These are phyloP conservation scores for Ceriops tagal DNA, from an alignment of 345 rosid species.

Conservation along the genomic window DNA sequence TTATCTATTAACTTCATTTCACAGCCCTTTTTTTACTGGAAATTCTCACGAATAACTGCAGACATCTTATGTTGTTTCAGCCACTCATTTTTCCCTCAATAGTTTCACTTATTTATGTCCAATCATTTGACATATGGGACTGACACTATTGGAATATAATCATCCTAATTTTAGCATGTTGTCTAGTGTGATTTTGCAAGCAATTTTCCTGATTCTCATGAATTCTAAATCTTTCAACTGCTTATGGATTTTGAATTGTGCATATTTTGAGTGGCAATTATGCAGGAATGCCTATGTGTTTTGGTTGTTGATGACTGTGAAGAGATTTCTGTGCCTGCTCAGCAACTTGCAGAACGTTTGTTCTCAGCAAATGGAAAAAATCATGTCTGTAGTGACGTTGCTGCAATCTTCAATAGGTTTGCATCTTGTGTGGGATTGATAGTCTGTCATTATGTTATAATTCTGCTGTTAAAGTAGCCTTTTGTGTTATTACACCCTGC, in stretches of 20 bases:
- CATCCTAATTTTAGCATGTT: too few species aligned
- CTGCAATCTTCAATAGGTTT: conserved; percentile 67
- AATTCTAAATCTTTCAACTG: conserved; percentile 1
- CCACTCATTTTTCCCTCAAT: too few species aligned
- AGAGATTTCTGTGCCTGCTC: conserved; percentile 67
- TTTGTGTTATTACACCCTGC: conserved; percentile 10
- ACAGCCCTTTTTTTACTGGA: too few species aligned
- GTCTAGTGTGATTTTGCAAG: too few species aligned
- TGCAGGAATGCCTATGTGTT: conserved; percentile 84
- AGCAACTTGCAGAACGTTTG: conserved; percentile 51
- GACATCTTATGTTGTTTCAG: too few species aligned
- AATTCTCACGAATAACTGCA: too few species aligned
- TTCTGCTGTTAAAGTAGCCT: conserved; percentile 7
- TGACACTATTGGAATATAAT: too few species aligned
- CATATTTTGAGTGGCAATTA: conserved; percentile 14
- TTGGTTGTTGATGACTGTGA: conserved; percentile 74
- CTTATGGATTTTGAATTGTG: conserved; percentile 8
- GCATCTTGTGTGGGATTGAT: conserved; percentile 22
- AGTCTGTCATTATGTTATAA: background rate
- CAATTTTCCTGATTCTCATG: too few species aligned
- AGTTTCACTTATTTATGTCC: too few species aligned
- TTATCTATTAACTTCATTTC: too few species aligned
- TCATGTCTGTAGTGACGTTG: conserved; percentile 46
- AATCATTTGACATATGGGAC: too few species aligned
- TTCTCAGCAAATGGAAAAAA: conserved; percentile 38